Evolutionary conservation across 2,329 filamentous ascomycete species (phyloP).

Genomic region (Tolypocladium paradoxum): DNA sequence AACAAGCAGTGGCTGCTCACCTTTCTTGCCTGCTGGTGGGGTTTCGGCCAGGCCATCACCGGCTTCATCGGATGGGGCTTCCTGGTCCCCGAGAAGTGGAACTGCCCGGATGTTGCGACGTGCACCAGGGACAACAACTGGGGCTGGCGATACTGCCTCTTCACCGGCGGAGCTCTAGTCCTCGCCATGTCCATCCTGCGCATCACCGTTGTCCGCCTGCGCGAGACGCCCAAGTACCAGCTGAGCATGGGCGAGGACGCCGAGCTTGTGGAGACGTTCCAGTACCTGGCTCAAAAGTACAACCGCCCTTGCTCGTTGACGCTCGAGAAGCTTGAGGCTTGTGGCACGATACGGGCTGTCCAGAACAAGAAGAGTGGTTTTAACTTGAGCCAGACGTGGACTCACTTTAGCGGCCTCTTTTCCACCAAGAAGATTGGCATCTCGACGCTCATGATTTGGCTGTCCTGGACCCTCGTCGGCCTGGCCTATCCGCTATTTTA

Average conservation of each 20-base stretch:
- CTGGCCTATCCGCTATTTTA: slow-evolving; percentile 67
- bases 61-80: slow-evolving; percentile 34
- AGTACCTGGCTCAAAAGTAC: slow-evolving; percentile 36
- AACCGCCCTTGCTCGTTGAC: slow-evolving; percentile 28
- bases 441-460: slow-evolving; percentile 54
- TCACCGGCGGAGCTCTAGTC: slow-evolving; percentile 33
- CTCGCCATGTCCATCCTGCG: slow-evolving; percentile 33
- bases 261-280: slow-evolving; percentile 37
- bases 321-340: slow-evolving; percentile 32
- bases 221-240: slow-evolving; percentile 38
- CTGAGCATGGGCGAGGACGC: slow-evolving; percentile 34
- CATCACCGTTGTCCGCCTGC: slow-evolving; percentile 32
- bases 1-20: slow-evolving; percentile 36
- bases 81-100: slow-evolving; percentile 37
- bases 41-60: slow-evolving; percentile 37
- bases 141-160: slow-evolving; percentile 38
- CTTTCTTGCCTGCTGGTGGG: slow-evolving; percentile 38
- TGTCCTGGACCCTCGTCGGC: slow-evolving; percentile 60
- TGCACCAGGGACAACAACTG: slow-evolving; percentile 33
- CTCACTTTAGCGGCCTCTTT: slow-evolving; percentile 57
- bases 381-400: slow-evolving; percentile 19
- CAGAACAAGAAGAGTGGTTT: slow-evolving; percentile 22
- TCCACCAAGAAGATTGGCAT: slow-evolving; percentile 46
- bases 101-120: slow-evolving; percentile 30
- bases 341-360: slow-evolving; percentile 28